Percentiles rank a stretch among this genome's conserved stretches.
phyloP scores from a whole-genome alignment of 2,329 filamentous ascomycete species.

The Colletotrichum lini region DNA sequence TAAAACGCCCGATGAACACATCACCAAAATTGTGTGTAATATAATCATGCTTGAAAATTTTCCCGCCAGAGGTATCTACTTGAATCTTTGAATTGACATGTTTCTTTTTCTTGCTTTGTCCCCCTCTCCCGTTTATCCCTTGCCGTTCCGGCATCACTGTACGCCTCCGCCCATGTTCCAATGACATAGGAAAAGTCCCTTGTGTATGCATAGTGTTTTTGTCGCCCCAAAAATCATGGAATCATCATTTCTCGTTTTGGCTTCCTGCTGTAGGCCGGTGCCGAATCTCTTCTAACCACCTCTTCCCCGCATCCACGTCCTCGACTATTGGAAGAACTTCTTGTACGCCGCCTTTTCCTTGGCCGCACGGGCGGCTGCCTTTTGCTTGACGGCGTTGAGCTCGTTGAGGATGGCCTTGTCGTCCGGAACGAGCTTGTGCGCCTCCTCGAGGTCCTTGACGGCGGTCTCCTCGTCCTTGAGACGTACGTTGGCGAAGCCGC shows the following conservation, averaged over 20 bases:
- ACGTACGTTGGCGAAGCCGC: constrained; percentile 80
- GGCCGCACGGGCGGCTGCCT: constrained; percentile 78
- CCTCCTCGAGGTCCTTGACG: constrained; percentile 80
- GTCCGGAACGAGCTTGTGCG: constrained; percentile 79
- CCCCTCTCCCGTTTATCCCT: background rate
- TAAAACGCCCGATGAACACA: constrained; percentile 2
- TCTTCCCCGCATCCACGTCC: background rate
- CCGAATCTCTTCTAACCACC: background rate
- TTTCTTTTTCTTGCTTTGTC: background rate
- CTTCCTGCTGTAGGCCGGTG: background rate
- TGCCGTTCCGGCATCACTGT: constrained; percentile 22
- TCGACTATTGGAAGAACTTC: constrained; percentile 83
- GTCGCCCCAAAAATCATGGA: constrained; percentile 27
- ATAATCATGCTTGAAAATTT: constrained; percentile 23
- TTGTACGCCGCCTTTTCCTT: constrained; percentile 95
- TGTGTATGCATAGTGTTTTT: background rate
- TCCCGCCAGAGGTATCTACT: constrained; percentile 31
- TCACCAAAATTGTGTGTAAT: constrained; percentile 1
- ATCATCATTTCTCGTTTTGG: constrained; percentile 8
- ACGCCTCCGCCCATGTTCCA: constrained; percentile 27
- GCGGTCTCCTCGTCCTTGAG: constrained; percentile 90
- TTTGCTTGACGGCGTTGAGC: constrained; percentile 83
- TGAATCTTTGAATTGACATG: constrained; percentile 11
- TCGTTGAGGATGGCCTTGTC: constrained; percentile 84
- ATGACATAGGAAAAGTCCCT: constrained; percentile 9